Percentiles rank a stretch among this genome's conserved stretches.
phyloP scores from a whole-genome alignment of 2,329 filamentous ascomycete species.

The Colletotrichum tofieldiae region DNA sequence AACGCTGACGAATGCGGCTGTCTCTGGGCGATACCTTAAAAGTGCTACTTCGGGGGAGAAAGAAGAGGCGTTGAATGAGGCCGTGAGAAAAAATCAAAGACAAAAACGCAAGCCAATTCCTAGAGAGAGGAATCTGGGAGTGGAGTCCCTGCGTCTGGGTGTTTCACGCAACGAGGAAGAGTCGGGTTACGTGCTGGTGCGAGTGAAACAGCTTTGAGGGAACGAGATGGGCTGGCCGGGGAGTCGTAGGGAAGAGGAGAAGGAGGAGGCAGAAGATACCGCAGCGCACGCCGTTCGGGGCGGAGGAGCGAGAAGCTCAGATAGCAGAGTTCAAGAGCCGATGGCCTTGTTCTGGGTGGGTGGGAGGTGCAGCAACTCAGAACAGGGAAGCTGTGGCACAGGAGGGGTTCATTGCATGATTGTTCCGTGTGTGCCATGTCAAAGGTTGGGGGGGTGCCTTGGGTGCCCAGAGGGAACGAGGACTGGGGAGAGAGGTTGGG shows the following conservation, averaged over 20 bases:
- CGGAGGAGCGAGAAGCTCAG: conserved; percentile 25
- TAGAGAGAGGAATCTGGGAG: conserved; percentile 24
- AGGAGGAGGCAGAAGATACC: conserved; percentile 1
- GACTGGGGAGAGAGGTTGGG: conserved; percentile 21
- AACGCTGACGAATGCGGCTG: conserved; percentile 37
- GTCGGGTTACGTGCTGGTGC: conserved; percentile 30
- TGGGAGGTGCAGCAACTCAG: conserved; percentile 32
- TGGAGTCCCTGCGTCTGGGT: conserved; percentile 33
- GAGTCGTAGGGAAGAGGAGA: background rate
- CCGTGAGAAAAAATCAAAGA: conserved; percentile 9
- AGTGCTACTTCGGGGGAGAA: conserved; percentile 20
- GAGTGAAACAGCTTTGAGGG: conserved; percentile 35
- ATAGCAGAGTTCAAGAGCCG: conserved; percentile 31
- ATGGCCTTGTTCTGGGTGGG: conserved; percentile 23
- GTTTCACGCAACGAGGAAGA: conserved; percentile 39
- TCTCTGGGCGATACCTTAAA: conserved; percentile 32
- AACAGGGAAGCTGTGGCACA: conserved; percentile 41
- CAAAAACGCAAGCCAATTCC: conserved; percentile 27
- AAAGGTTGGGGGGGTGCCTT: conserved; percentile 24
- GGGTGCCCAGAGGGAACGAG: background rate
- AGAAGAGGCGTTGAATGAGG: conserved; percentile 10
- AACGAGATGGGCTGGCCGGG: background rate
- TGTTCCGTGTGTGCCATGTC: conserved; percentile 26
- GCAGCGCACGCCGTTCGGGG: background rate
- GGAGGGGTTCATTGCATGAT: conserved; percentile 40